Base-by-base conservation (phyloP, 345 rosid species). In the Brassica nigra region DNA sequence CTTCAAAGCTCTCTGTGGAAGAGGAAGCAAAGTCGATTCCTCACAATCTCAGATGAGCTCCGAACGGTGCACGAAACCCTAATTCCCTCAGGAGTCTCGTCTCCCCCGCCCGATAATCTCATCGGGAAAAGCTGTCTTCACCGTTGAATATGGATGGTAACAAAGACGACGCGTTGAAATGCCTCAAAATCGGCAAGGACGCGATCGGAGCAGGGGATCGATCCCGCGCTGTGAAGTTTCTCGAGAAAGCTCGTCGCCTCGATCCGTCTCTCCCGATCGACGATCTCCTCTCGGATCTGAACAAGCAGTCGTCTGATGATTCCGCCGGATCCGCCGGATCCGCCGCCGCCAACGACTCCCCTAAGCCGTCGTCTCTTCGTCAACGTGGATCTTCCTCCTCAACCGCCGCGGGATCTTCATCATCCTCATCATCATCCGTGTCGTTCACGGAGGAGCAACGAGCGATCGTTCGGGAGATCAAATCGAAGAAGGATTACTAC, bases 191-290 rank as follows among this genome's bases (percentile, higher is more conserved):
- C 83, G 97, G 92, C n/a, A 92, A 90, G 72, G 92, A 87, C 10
- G 96, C 97, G 7, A 81, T 91, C 8, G 84, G 85, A 52, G 78
- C 96, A 1, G 96, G 97, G n/a, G 95, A 95, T 84, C 89, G 86
- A 33, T 69, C 85, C 59, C 99, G 98, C 37, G 97, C 97, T 16
- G 59, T 87, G 29, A 92, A 88, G 68, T 95, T 92, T 83, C 62
- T 95, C 66, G 66, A 65, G 75, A 95, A 95, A 86, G 99, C 99
- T 67, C 93, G 92, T 58, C 97, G 98, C 28, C 97, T 95, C 29
- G 99, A 95, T 62, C 99, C 98, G 0, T 47, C 78, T 62, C 88
- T 92, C 10, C 82, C 85, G 15, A 84, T 92, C 39, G 92, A 87
- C 54, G 88, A 87, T 85, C 87, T 95, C 61, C 71, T 90, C 10